Evolutionary conservation across 2,329 filamentous ascomycete species (phyloP).

Genomic region (Penicillium olsonii): DNA sequence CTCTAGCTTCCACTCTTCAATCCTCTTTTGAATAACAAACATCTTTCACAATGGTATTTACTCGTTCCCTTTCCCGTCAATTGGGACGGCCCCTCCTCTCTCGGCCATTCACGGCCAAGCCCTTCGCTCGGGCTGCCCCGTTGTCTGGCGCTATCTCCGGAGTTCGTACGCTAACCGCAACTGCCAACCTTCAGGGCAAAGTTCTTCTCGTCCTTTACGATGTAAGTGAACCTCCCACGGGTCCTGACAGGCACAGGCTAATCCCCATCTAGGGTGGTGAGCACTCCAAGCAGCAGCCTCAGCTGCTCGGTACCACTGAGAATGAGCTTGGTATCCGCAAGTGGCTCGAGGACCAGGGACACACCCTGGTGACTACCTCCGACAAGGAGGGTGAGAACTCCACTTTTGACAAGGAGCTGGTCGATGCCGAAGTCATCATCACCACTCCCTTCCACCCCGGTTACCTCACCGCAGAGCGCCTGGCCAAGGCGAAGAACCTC

Average conservation of each 20-base stretch:
- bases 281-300: constrained; percentile 86
- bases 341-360: constrained; percentile 96
- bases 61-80: constrained; percentile 60
- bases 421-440: constrained; percentile 97
- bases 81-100: constrained; percentile 57
- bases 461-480: constrained; percentile 93
- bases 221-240: constrained; percentile 52
- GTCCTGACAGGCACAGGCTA: constrained; percentile 8
- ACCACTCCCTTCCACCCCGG: constrained; percentile 99
- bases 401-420: constrained; percentile 90
- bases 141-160: constrained; percentile 48
- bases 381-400: constrained; percentile 96
- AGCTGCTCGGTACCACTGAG: constrained; percentile 90
- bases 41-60: constrained; percentile 61
- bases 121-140: constrained; percentile 37
- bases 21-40: constrained; percentile 5
- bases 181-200: constrained; percentile 80
- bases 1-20: constrained; percentile 11
- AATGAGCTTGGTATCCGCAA: constrained; percentile 97
- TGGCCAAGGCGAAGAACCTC: constrained; percentile 97
- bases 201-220: constrained; percentile 94
- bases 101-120: constrained; percentile 23
- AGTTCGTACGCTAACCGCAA: constrained; percentile 64
- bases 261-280: constrained; percentile 62
- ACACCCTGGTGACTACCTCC: constrained; percentile 94